These are phyloP conservation scores for Asterella californica DNA, from an alignment of 225 moss, liverwort and hornwort species.

Conservation along the genomic window DNA sequence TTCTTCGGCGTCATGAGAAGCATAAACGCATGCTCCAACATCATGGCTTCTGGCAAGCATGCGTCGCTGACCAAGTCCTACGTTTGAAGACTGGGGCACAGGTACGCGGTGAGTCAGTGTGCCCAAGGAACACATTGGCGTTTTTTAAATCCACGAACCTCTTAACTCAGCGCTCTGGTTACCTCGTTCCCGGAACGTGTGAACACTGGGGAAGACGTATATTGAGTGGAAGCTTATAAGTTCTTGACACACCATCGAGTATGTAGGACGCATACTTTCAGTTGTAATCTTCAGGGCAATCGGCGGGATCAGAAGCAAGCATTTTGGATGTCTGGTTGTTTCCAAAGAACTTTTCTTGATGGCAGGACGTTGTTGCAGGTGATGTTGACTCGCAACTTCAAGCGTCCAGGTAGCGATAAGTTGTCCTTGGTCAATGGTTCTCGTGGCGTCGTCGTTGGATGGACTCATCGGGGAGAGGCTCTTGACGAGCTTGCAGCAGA, in stretches of 20 bases:
- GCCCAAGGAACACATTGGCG: slow-evolving; percentile 5
- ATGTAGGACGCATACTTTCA: no score
- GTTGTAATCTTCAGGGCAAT: no score
- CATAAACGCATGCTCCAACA: slow-evolving; percentile 37
- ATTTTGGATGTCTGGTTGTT: background rate
- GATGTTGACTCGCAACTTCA: slow-evolving; percentile 65
- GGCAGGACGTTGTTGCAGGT: slow-evolving; percentile 39
- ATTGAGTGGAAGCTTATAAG: background rate
- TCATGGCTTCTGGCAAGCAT: slow-evolving; percentile 60
- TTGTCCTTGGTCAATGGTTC: slow-evolving; percentile 74
- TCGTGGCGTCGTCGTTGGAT: slow-evolving; percentile 73
- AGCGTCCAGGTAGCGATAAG: slow-evolving; percentile 40
- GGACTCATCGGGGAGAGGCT: slow-evolving; percentile 46
- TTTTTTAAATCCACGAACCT: background rate
- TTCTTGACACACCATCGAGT: no score
- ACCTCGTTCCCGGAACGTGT: background rate
- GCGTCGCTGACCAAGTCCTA: slow-evolving; percentile 42
- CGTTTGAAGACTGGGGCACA: slow-evolving; percentile 71
- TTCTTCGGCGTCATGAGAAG: slow-evolving; percentile 25
- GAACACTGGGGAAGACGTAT: background rate
- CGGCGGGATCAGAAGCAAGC: background rate
- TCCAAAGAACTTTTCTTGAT: background rate
- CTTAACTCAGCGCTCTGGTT: background rate
- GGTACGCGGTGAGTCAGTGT: slow-evolving; percentile 40
- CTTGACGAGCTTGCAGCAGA: slow-evolving; percentile 31